phyloP scores from a whole-genome alignment of 208 protist species.

The Crithidia thermophila region DNA sequence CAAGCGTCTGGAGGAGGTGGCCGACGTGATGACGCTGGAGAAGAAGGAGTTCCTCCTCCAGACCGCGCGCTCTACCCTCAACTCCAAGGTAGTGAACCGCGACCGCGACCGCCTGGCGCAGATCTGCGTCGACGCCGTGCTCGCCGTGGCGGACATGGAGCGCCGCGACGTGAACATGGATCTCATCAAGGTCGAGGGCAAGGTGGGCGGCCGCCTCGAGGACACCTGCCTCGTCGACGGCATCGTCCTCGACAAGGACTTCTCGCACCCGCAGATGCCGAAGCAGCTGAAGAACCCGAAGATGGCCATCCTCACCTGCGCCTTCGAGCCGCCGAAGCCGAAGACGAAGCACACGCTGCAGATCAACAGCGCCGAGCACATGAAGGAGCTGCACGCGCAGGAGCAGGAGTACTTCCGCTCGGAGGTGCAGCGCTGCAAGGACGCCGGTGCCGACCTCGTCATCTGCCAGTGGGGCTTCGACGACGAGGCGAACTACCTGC shows the following conservation, averaged over 20 bases:
- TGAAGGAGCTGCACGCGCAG: conserved; percentile 95
- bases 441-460: conserved; percentile 97
- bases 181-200: conserved; percentile 99
- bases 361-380: conserved; percentile 95
- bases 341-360: conserved; percentile 99
- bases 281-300: conserved; percentile 97
- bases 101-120: conserved; percentile 97
- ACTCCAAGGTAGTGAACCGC: conserved; percentile 99
- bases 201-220: conserved; percentile 97
- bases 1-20: conserved; percentile 92
- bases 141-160: conserved; percentile 99
- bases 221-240: conserved; percentile 98
- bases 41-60: conserved; percentile 93
- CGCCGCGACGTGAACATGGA: conserved; percentile 99
- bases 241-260: conserved; percentile 99
- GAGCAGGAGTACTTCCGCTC: conserved; percentile 99
- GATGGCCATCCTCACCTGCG: conserved; percentile 99
- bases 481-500: conserved; percentile 99
- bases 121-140: conserved; percentile 99
- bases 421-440: conserved; percentile 94
- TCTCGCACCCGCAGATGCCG: conserved; percentile 98
- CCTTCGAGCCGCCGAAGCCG: conserved; percentile 99
- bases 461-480: conserved; percentile 99
- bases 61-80: conserved; percentile 98
- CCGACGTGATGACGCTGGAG: conserved; percentile 82